A percentile compares a stretch with the other conserved stretches of the same genome.
Conservation (phyloP, 2,329 filamentous ascomycete species). For the Leptographium radiaticola region DNA sequence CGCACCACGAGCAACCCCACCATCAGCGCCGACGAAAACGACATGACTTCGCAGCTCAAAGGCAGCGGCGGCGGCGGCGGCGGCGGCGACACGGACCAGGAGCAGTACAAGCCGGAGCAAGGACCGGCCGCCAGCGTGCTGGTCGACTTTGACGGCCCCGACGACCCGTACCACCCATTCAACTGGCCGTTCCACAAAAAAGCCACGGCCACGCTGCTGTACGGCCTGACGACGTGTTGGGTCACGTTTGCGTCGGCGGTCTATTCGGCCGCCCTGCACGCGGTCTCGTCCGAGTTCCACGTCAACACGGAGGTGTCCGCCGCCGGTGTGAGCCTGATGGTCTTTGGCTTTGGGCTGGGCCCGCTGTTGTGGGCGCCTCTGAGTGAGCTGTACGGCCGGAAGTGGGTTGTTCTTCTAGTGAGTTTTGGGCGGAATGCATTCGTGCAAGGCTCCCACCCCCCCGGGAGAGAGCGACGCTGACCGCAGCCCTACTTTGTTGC, state of each 20-base stretch:
- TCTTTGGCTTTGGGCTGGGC: slow-evolving; percentile 40
- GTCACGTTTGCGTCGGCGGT: slow-evolving; percentile 35
- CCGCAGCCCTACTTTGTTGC: slow-evolving; percentile 49
- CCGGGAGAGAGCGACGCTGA: neutral
- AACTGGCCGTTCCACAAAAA: slow-evolving; percentile 66
- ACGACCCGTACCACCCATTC: slow-evolving; percentile 56
- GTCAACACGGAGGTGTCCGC: slow-evolving; percentile 29
- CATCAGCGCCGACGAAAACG: neutral
- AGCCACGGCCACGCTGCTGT: slow-evolving; percentile 49
- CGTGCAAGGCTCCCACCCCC: neutral
- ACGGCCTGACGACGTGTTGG: slow-evolving; percentile 52
- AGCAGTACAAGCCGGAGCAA: neutral
- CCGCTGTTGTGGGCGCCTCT: slow-evolving; percentile 46
- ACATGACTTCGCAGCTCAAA: neutral
- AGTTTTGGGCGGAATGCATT: neutral
- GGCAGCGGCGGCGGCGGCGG: neutral
- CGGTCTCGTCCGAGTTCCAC: slow-evolving; percentile 34
- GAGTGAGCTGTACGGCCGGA: slow-evolving; percentile 47
- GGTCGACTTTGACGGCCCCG: slow-evolving; percentile 60
- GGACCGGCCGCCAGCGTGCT: neutral
- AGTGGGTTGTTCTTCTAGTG: slow-evolving; percentile 29
- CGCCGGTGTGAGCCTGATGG: slow-evolving; percentile 32
- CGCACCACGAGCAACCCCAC: neutral
- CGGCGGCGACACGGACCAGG: neutral
- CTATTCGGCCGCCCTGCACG: slow-evolving; percentile 44